Conservation (phyloP, 1,284 basidiomycete species). For the Ceraceosorus guamensis region DNA sequence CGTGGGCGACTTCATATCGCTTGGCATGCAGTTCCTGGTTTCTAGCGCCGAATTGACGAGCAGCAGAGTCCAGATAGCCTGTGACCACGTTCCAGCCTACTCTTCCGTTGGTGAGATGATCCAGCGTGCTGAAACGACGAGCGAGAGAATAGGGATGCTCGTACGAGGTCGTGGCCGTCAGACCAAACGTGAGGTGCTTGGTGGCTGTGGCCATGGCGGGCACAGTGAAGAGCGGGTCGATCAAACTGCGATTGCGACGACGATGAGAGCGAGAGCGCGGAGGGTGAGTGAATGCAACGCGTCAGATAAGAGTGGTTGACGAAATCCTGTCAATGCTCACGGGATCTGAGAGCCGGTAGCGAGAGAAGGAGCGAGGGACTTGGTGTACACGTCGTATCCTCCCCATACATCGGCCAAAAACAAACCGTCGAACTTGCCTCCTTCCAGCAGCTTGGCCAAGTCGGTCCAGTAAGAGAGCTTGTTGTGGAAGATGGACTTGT, state of each 20-base stretch:
- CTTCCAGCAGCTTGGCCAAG: constrained; percentile 35
- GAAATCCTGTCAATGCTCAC: neutral
- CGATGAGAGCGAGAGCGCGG: neutral
- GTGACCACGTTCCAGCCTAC: constrained; percentile 50
- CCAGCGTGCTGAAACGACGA: constrained; percentile 46
- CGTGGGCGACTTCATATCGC: constrained; percentile 16
- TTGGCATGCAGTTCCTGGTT: constrained; percentile 37
- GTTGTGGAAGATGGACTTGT: constrained; percentile 31
- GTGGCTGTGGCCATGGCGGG: constrained; percentile 38
- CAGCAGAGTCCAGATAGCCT: constrained; percentile 46
- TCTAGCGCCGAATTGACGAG: constrained; percentile 38
- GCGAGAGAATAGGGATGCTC: constrained; percentile 48
- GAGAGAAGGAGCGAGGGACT: constrained; percentile 30
- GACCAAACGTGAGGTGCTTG: constrained; percentile 35
- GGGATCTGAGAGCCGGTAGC: constrained; percentile 40
- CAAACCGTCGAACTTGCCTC: constrained; percentile 32
- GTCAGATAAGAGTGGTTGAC: neutral
- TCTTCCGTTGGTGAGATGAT: constrained; percentile 49
- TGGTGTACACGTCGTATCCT: constrained; percentile 39
- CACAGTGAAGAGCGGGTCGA: constrained; percentile 34
- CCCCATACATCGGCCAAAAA: constrained; percentile 45
- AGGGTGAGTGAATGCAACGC: constrained; percentile 4
- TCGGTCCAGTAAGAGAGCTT: constrained; percentile 40
- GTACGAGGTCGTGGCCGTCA: constrained; percentile 40
- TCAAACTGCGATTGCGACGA: constrained; percentile 21